These are phyloP conservation scores for Bathelium albidoporum DNA, from an alignment of 495 filamentous ascomycete genomes.

Conservation along the genomic window DNA sequence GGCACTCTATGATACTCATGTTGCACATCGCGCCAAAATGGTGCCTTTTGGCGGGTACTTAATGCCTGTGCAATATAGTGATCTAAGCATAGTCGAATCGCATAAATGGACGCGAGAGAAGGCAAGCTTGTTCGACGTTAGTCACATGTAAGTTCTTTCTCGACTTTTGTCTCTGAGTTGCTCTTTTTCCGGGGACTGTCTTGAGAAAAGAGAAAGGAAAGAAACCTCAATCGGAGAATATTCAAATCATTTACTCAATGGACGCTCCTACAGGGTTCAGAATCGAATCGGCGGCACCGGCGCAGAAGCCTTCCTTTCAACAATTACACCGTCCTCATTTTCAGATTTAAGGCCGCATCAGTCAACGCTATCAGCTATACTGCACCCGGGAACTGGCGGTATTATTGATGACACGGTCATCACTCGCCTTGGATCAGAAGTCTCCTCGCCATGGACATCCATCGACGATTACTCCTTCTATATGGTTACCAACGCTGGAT, in stretches of 20 bases:
- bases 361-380: conserved; percentile 70
- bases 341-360: conserved; percentile 45
- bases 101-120: conserved; percentile 81
- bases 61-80: conserved; percentile 85
- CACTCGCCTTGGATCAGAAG: conserved; percentile 54
- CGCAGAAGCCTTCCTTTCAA: conserved; percentile 64
- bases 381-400: conserved; percentile 70
- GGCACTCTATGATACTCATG: conserved; percentile 73
- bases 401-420: conserved; percentile 92
- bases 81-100: conserved; percentile 62
- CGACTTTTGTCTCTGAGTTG: conserved; percentile 22
- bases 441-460: background rate
- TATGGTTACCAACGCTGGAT: conserved; percentile 92
- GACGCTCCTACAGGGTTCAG: conserved; percentile 44
- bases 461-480: conserved; percentile 48
- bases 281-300: conserved; percentile 67
- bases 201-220: background rate
- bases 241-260: background rate
- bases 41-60: conserved; percentile 89
- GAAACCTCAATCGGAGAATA: background rate
- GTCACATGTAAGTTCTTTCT: conserved; percentile 47
- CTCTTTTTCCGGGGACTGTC: background rate
- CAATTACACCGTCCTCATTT: conserved; percentile 64
- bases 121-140: conserved; percentile 79
- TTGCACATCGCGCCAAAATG: conserved; percentile 76